Conservation (phyloP, 2,329 filamentous ascomycete species). For the Pseudocercospora cruenta region DNA sequence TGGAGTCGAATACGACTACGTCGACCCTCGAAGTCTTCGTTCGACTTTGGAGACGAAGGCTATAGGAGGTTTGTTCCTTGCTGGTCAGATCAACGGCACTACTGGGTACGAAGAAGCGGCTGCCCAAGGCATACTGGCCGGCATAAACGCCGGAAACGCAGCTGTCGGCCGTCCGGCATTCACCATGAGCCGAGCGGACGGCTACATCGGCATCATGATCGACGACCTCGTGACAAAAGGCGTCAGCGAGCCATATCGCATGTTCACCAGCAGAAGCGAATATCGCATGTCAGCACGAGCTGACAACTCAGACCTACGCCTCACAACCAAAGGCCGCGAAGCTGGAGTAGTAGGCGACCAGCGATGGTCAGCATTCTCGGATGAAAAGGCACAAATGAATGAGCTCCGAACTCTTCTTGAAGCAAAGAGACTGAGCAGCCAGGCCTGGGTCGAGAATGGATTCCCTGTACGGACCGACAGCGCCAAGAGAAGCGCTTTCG, state of each 20-base stretch:
- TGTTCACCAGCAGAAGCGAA: conserved; percentile 96
- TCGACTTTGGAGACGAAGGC: conserved; percentile 93
- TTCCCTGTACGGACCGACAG: conserved; percentile 71
- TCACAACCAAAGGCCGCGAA: conserved; percentile 75
- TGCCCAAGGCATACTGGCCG: conserved; percentile 87
- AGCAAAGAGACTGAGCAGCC: conserved; percentile 60
- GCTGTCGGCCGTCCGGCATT: conserved; percentile 68
- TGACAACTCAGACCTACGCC: conserved; percentile 88
- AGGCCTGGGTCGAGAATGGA: conserved; percentile 70
- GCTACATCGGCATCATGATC: conserved; percentile 98
- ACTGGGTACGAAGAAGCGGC: conserved; percentile 98
- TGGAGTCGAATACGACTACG: conserved; percentile 97
- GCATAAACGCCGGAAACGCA: conserved; percentile 88
- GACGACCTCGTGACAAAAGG: conserved; percentile 97
- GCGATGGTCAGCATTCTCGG: conserved; percentile 73
- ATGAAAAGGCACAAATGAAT: conserved; percentile 68
- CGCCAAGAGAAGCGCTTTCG: conserved; percentile 71
- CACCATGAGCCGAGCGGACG: conserved; percentile 77
- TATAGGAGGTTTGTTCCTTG: conserved; percentile 85
- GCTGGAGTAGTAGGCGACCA: conserved; percentile 78
- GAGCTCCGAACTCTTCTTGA: conserved; percentile 62
- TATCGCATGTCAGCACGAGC: conserved; percentile 90
- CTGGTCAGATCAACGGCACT: conserved; percentile 96
- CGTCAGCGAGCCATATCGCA: conserved; percentile 93
- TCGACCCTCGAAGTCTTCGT: conserved; percentile 85